Evolutionary conservation across 345 rosid species (phyloP), one percentile per base, ranked within the genome.

Genomic region (Arabis hirsuta): DNA sequence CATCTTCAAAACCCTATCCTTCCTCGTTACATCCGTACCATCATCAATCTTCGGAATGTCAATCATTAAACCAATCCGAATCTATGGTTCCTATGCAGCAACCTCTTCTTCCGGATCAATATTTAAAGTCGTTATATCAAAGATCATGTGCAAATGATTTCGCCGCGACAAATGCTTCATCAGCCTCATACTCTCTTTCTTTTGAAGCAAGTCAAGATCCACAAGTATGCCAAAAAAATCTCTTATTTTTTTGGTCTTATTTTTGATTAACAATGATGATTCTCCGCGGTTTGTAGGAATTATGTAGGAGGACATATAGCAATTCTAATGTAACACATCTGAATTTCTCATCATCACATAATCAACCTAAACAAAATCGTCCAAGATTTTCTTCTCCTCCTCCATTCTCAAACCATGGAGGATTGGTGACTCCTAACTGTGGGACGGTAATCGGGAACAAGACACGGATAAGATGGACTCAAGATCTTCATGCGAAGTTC

Each of bases 401-500:
- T 55, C 57, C 71, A 8, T 63, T 70, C 41, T 70, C 71, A 56
- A 47, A 13, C 4, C 67, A 69, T 51, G 62, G 78, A 56, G 78
- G 62, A 3, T 57, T 61, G 0, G 7, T 58, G 67, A 60, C 61
- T 62, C 53, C 74, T n/a, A 62, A 53, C 6, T 67, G 69, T 53
- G 69, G 67, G 13, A 44, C 61, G 22, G 61, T 39, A 41, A 53
- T 8, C 3, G 55, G 14, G 38, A 74, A 59, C 73, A 91, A 89
- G 83, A 86, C 85, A 6, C 67, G 99, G 60, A 82, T 95, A 47
- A 82, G 94, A 76, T 95, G 99, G 96, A 91, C 85, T 66, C 93
- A 82, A 61, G 91, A 87, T 83, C 96, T 94, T 14, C 98, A 94
- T 65, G 85, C 89, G 71, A 91, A 87, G 81, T 94, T 94, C 43